Base-by-base conservation (phyloP, 176 grass and related monocot species). In the Oryza meyeriana region DNA sequence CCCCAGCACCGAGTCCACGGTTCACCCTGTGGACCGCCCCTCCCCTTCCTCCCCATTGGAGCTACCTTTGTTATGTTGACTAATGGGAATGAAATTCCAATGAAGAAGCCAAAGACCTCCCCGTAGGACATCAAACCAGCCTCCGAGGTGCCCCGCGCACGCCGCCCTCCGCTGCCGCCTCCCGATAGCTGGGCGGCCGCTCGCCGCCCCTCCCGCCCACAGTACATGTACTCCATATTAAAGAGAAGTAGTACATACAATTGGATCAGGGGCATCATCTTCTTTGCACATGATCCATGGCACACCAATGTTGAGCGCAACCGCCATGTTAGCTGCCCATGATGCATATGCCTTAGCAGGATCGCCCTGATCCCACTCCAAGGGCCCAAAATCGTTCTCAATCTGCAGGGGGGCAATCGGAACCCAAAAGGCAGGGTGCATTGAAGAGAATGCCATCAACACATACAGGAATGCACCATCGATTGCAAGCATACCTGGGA, bases 261-360 rank as follows among this genome's bases (percentile, higher is more conserved):
- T 86, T 83, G 96, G 93, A 92, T 99, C 96, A 1, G 89, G 96
- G 27, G 96, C 96, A 45, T 99, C 93, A n/a, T 99, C 96, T 86
- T 99, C 78, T 91, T 99, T 99, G 90, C 96, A 99, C 93, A 99
- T 99, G 79, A 99, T 70, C 96, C 96, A 99, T 70, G 96, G 96
- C 45, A 99, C 96, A 67, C 96, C 69, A 0, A 91, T 99, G 84
- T 93, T 84, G 47, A 93, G 96, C 6, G 67, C 82, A 74, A 95
- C 61, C 0, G 96, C 93, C 93, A 99, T 93, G 63, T 84, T 99
- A 65, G 89, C 96, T 33, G 96, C 91, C 96, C 96, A 99, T 25
- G 90, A 87, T 1, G 87, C 68, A 47, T 99, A 95, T 34, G 89
- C 91, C 85, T 92, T 95, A 17, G 96, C 76, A 2, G 91, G 93